Base-by-base conservation (phyloP, 1,139 yeast genomes). In the Geotrichum aggregatum region DNA sequence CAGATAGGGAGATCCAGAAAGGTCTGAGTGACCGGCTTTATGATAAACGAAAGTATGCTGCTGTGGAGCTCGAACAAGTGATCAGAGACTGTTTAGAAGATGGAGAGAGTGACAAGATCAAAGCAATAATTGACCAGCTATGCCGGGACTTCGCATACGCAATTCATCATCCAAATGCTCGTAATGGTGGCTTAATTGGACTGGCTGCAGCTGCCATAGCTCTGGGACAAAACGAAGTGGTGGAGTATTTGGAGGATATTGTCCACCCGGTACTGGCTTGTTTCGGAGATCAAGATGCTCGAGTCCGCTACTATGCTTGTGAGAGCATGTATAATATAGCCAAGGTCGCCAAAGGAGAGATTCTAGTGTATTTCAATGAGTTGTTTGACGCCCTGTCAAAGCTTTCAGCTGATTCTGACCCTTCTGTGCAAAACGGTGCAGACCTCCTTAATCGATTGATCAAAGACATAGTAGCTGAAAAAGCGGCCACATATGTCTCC, bases 241-340 rank as follows among this genome's bases (percentile, higher is more conserved):
- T 87, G 19, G 65, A 76, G 56, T 92, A 88, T 63, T 71, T 94
- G 50, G 94, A 88, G 55, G 87, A 84, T 54, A 91, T 94, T 56
- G 81, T 92, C 56, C 94, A 87, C 56, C 97, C 99, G 0, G 96
- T 94, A 16, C 75, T 94, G 62, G 94, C 97, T 0, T 92, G 98
- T 56, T 94, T 94, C 67, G 91, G 95, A 51, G 98, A 94, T 64
- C 96, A 94, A 55, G 97, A 94, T 65, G 95, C 97, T 10, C 79
- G 96, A 59, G 98, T 94, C 7, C 76, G 99, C 50, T 94, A 94
- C 63, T 94, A 91, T 68, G 98, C 98, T 0, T 92, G 98, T 71
- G 99, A 94, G 66, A 86, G 96, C 42, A 76, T 94, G 58, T 94
- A 94, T 70, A 94, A 94, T 69, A 91, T 94, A 48, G 96, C 98